A percentile compares a stretch with the other conserved stretches of the same genome.
These are phyloP conservation scores for Pestalotiopsis sp. DNA, from an alignment of 2,329 filamentous ascomycete genomes.

Conservation along the genomic window DNA sequence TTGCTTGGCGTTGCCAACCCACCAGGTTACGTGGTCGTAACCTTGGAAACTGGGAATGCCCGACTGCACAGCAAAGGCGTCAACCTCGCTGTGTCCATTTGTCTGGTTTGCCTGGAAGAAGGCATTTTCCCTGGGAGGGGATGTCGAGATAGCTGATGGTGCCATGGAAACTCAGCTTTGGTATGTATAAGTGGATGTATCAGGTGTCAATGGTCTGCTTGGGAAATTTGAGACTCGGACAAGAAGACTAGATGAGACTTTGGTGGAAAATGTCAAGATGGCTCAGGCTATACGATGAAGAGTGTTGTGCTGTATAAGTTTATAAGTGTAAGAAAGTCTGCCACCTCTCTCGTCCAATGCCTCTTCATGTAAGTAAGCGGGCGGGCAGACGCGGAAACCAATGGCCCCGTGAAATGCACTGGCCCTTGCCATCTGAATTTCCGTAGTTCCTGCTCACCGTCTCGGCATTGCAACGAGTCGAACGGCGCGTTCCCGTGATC, in stretches of 20 bases:
- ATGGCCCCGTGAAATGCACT: background rate
- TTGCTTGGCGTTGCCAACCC: constrained; percentile 96
- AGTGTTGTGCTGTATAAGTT: background rate
- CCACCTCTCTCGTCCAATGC: background rate
- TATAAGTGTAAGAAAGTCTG: background rate
- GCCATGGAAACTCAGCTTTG: constrained; percentile 45
- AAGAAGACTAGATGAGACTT: background rate
- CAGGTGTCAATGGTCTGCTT: background rate
- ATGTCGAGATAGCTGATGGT: constrained; percentile 59
- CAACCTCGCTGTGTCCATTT: constrained; percentile 37
- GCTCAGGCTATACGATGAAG: background rate
- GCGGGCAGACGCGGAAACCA: constrained; percentile 10
- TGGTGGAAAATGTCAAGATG: background rate
- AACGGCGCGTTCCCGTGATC: background rate
- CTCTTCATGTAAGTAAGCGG: constrained; percentile 2
- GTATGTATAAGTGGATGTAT: background rate
- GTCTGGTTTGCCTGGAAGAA: constrained; percentile 25
- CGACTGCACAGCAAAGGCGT: constrained; percentile 56
- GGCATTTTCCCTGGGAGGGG: constrained; percentile 46
- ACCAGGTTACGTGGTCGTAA: constrained; percentile 95
- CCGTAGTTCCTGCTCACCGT: background rate
- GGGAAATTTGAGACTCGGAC: background rate
- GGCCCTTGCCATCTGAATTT: background rate
- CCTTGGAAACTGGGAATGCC: constrained; percentile 68
- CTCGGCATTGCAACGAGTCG: background rate